Base-by-base conservation (phyloP, 345 rosid species). In the Punica granatum region DNA sequence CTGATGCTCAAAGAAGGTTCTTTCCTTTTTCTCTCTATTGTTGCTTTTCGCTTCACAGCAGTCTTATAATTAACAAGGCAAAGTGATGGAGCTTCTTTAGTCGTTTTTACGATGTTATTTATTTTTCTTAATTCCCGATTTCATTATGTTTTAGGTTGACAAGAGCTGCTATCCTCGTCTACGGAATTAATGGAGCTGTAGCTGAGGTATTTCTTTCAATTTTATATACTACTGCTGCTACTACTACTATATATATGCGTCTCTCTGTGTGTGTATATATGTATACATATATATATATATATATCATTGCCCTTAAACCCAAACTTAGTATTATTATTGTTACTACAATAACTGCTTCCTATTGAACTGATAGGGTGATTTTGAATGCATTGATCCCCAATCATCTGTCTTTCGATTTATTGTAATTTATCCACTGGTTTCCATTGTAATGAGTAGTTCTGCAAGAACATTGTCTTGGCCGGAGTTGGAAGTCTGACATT, bases 401-500 rank as follows among this genome's bases (percentile, higher is more conserved):
- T 36, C 31, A 36, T 37, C 28, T 28, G 0, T 16, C 28, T 58
- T 8, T 7, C 33, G 0, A 1, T 48, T 31, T 48, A 34, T 15
- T 34, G 18, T 31, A 10, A 23, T 44, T 36, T 32, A 21, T 35
- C 13, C 19, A 26, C 61, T 13, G 1, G 25, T 54, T 59, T 42
- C 39, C 39, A 28, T 43, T 56, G 33, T 26, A 15, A 56, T 56
- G 61, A 0, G 18, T 30, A 94, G 99, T 91, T 94, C 79, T 94
- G 98, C 86, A 94, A 94, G 84, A 94, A 94, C 79, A 84, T 94
- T 71, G 99, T 91, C 4, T 78, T 89, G 72, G 96, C 98, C 14
- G 99, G 99, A 76, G 90, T 94, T 62, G 96, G 99, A 34, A 85
- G 89, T 73, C 69, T 94, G 83, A 91, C 97, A 3, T 68, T 91